Evolutionary conservation across 352 stramenopile species (phyloP), one percentile per base, ranked within the genome.

Genomic region (Globisporangium heterothallicum): DNA sequence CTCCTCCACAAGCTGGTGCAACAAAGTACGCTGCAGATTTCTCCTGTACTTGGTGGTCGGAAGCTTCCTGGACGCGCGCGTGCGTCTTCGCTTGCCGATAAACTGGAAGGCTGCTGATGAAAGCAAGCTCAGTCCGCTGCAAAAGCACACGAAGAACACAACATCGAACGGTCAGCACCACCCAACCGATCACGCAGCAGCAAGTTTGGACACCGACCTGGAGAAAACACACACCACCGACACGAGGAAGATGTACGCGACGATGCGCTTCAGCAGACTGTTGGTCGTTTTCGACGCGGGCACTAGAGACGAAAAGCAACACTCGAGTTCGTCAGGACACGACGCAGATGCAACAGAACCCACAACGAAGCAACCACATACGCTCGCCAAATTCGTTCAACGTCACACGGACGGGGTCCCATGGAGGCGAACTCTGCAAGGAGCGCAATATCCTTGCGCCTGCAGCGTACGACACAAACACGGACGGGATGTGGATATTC

Each of bases 191-290:
- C 18, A 21, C 19, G n/a, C 24, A 53, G 18, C 2, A 22, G 46
- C 6, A 53, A 35, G 10, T 18, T 16, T 38, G 16, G 26, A 13
- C 16, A 46, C 19, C 22, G 24, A 72, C 65, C 65, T 92, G 16
- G 76, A 92, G 46, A 92, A 80, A 13, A 78, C 78, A 49, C 77
- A 92, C 60, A 92, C 75, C 12, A 85, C 72, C 2, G 78, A 89
- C 42, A 88, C 81, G 42, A 88, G 61, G 44, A 89, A 88, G 45
- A 86, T 69, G 56, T 87, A 92, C 24, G 76, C 78, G 18, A 89
- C 63, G 22, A 78, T 72, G 29, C 76, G 78, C 61, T 89, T 88
- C 22, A 88, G 44, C 30, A 88, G 42, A 21, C 72, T 68, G 50
- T 84, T 83, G 43, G 66, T 77, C 47, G 72, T 77, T 30, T 74